These are phyloP conservation scores for Prunus persica DNA, from an alignment of 306 rosid genomes.

Conservation along the genomic window Prunus_persica_NCBIv2 NC_034013.1:16908501-16909000, in stretches of 20 bases:
- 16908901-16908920: neutral
- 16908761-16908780: conserved; percentile 13
- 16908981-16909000: conserved; percentile 10
- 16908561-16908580: neutral
- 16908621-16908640: neutral
- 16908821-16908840: conserved; percentile 4
- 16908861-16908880: conserved; percentile 5
- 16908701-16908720: neutral
- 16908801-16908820: neutral
- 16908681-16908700: no score
- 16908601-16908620: neutral
- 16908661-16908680: no score
- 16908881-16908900: neutral
- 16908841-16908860: neutral
- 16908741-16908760: conserved; percentile 5
- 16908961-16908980: neutral
- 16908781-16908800: conserved; percentile 8
- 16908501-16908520: conserved; percentile 44
- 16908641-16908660: no score
- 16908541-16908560: conserved; percentile 18
- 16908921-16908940: neutral
- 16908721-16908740: neutral
- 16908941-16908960: neutral
- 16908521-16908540: conserved; percentile 44
- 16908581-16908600: neutral